Conservation (phyloP, 306 rosid genomes). For the Nissolia schottii region DNA sequence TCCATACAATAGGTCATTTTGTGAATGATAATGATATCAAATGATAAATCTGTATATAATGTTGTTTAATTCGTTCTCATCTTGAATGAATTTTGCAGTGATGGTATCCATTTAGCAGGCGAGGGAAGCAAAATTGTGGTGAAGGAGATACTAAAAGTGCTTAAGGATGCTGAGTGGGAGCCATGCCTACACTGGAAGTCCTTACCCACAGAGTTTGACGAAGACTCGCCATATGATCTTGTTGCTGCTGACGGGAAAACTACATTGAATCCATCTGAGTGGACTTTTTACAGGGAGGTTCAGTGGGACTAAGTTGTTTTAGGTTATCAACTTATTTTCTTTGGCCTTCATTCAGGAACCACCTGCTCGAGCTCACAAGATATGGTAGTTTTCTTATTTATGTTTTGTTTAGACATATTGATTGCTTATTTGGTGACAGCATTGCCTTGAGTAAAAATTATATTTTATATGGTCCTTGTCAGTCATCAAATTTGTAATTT, state of each 20-base stretch:
- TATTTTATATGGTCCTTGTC: neutral
- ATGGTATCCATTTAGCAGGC: slow-evolving; percentile 85
- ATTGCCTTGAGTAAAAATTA: neutral
- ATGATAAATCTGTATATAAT: neutral
- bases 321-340: neutral
- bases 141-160: slow-evolving; percentile 67
- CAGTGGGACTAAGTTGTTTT: slow-evolving; percentile 64
- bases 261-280: slow-evolving; percentile 76
- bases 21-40: neutral
- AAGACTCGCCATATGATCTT: slow-evolving; percentile 81
- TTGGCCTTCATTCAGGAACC: neutral
- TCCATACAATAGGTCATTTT: neutral
- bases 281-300: slow-evolving; percentile 71
- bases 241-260: slow-evolving; percentile 75
- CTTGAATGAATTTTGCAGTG: slow-evolving; percentile 40
- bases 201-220: slow-evolving; percentile 69
- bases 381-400: neutral
- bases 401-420: neutral
- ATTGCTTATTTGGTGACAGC: slow-evolving; percentile 18
- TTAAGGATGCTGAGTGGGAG: slow-evolving; percentile 84
- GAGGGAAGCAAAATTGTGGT: slow-evolving; percentile 90
- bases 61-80: neutral
- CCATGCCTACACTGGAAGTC: slow-evolving; percentile 88
- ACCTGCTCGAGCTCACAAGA: neutral
- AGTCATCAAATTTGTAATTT: slow-evolving; percentile 1